Conservation (phyloP, 495 filamentous ascomycete species). For the Tuber aestivum region DNA sequence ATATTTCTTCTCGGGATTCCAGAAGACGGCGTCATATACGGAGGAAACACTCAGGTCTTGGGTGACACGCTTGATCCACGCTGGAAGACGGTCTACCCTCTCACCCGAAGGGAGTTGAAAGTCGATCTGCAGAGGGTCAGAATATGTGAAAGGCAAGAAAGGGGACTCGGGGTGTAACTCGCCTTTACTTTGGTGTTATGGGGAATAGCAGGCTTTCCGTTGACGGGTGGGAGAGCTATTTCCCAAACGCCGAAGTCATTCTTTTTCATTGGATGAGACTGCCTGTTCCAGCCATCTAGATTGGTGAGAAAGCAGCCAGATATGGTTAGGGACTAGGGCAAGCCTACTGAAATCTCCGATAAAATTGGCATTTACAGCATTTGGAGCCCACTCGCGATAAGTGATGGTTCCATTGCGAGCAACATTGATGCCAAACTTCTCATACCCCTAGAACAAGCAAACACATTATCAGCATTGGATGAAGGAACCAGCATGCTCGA, state of each 20-base stretch:
- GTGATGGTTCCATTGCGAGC: conserved; percentile 72
- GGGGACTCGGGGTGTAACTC: conserved; percentile 13
- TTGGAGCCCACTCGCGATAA: conserved; percentile 96
- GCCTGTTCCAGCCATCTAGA: conserved; percentile 79
- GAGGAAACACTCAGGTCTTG: conserved; percentile 85
- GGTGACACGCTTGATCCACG: conserved; percentile 95
- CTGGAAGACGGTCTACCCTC: conserved; percentile 79
- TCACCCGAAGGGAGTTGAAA: conserved; percentile 72
- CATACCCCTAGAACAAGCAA: conserved; percentile 59
- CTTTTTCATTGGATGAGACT: conserved; percentile 77
- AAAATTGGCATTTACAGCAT: conserved; percentile 73
- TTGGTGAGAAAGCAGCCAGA: conserved; percentile 33
- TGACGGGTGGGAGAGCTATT: conserved; percentile 63
- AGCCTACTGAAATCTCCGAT: conserved; percentile 90
- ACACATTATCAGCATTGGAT: conserved; percentile 14
- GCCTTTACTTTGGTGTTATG: conserved; percentile 96
- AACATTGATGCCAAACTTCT: conserved; percentile 77
- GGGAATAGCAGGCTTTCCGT: conserved; percentile 71
- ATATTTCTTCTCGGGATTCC: conserved; percentile 83
- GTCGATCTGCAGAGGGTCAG: conserved; percentile 58
- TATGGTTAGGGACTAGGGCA: conserved; percentile 1
- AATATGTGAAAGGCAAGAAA: conserved; percentile 19
- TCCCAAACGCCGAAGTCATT: conserved; percentile 84
- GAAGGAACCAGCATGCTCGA: not conserved
- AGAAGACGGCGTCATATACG: conserved; percentile 89